phyloP scores from a whole-genome alignment of 2,329 filamentous ascomycete species.

The Cercospora citrullina region DNA sequence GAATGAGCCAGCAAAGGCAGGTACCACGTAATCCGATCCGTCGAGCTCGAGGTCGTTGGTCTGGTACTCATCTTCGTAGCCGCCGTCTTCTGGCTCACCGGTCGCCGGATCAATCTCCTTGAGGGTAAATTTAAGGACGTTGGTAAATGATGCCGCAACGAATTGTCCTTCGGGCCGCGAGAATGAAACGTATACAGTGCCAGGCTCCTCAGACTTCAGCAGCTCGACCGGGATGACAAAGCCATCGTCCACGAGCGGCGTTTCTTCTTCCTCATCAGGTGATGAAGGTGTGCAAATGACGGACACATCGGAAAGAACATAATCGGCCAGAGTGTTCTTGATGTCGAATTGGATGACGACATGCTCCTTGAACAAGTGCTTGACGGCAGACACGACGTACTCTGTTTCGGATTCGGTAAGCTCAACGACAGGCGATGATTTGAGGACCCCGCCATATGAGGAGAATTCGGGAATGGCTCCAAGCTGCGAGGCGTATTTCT shows the following conservation, averaged over 20 bases:
- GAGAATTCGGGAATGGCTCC: constrained; percentile 87
- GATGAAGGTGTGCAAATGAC: constrained; percentile 77
- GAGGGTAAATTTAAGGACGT: constrained; percentile 92
- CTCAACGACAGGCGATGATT: constrained; percentile 82
- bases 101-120: constrained; percentile 97
- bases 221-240: constrained; percentile 90
- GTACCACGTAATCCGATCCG: constrained; percentile 91
- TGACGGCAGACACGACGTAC: constrained; percentile 89
- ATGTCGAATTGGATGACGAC: constrained; percentile 95
- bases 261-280: constrained; percentile 82
- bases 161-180: constrained; percentile 77
- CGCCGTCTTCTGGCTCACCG: constrained; percentile 84
- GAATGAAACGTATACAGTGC: constrained; percentile 94
- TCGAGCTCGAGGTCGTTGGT: constrained; percentile 88
- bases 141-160: constrained; percentile 79
- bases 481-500: constrained; percentile 86
- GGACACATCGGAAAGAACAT: constrained; percentile 85
- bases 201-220: constrained; percentile 79
- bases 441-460: constrained; percentile 85
- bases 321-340: constrained; percentile 93
- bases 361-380: constrained; percentile 98
- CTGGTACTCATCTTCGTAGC: constrained; percentile 98
- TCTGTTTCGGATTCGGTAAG: constrained; percentile 97
- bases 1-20: constrained; percentile 92
- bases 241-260: constrained; percentile 70